Conservation (phyloP, 345 rosid genomes). For the Barbarea vulgaris region DNA sequence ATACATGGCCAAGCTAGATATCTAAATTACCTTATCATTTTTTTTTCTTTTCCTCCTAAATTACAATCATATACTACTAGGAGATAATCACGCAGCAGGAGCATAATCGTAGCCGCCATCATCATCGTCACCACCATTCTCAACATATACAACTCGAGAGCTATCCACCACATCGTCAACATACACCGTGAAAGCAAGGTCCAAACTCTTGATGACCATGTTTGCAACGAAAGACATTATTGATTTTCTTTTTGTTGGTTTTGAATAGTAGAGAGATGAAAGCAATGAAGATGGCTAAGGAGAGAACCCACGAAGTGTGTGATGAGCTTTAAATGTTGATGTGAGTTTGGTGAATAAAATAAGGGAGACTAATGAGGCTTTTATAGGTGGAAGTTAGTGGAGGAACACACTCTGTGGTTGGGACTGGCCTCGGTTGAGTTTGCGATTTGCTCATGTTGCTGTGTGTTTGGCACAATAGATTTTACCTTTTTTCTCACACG, state of each 20-base stretch:
- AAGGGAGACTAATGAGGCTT: neutral
- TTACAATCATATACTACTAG: neutral
- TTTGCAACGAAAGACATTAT: neutral
- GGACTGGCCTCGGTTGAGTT: constrained; percentile 10
- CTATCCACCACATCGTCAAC: constrained; percentile 25
- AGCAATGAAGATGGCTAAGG: neutral
- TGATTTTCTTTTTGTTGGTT: neutral
- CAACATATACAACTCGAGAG: constrained; percentile 1
- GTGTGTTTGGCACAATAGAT: constrained; percentile 32
- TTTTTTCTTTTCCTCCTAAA: neutral
- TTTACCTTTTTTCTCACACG: constrained; percentile 14
- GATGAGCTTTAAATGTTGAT: constrained; percentile 1
- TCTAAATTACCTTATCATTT: neutral
- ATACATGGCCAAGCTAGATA: constrained; percentile 6
- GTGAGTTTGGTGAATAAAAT: constrained; percentile 28
- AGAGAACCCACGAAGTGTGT: neutral
- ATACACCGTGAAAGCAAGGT: neutral
- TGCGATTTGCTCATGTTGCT: constrained; percentile 22
- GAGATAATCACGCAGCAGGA: constrained; percentile 34
- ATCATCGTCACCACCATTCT: constrained; percentile 39
- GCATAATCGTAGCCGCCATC: constrained; percentile 35
- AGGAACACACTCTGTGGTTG: constrained; percentile 11
- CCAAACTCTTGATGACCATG: neutral
- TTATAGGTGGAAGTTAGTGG: constrained; percentile 32
- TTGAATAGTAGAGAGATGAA: neutral